Percentiles rank a stretch among this genome's conserved stretches.
These are phyloP conservation scores for Boletus barrowsii DNA, from an alignment of 768 basidiomycete genomes.

Conservation along the genomic window DNA sequence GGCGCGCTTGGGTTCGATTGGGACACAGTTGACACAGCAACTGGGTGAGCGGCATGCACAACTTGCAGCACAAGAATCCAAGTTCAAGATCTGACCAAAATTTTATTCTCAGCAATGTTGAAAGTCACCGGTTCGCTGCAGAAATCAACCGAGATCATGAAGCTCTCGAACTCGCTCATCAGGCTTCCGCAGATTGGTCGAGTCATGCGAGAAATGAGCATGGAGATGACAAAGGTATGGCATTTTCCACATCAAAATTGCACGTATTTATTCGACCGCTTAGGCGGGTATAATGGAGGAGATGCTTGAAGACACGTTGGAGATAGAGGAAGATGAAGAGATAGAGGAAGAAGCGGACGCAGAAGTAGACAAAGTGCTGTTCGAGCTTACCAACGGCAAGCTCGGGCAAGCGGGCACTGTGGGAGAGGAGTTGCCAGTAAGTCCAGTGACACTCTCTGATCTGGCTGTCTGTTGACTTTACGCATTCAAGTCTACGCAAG, in stretches of 20 bases:
- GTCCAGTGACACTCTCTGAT: slow-evolving; percentile 26
- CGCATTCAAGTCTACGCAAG: slow-evolving; percentile 49
- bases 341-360: slow-evolving; percentile 95
- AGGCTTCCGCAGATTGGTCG: slow-evolving; percentile 90
- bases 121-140: slow-evolving; percentile 98
- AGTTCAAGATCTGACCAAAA: neutral
- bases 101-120: slow-evolving; percentile 65
- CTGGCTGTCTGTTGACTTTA: slow-evolving; percentile 6
- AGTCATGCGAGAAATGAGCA: slow-evolving; percentile 95
- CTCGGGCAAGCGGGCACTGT: slow-evolving; percentile 82
- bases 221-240: slow-evolving; percentile 97
- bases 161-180: slow-evolving; percentile 87
- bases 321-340: slow-evolving; percentile 92
- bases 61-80: no score
- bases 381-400: slow-evolving; percentile 93
- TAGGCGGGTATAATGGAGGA: slow-evolving; percentile 98
- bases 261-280: slow-evolving; percentile 4
- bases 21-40: slow-evolving; percentile 86
- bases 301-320: slow-evolving; percentile 92
- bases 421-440: slow-evolving; percentile 70
- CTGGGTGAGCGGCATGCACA: slow-evolving; percentile 58
- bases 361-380: slow-evolving; percentile 95
- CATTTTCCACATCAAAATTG: neutral
- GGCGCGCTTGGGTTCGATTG: slow-evolving; percentile 87
- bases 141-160: slow-evolving; percentile 99